Evolutionary conservation across 2,329 filamentous ascomycete genomes (phyloP).

Genomic region (Hysterium pulicare): DNA sequence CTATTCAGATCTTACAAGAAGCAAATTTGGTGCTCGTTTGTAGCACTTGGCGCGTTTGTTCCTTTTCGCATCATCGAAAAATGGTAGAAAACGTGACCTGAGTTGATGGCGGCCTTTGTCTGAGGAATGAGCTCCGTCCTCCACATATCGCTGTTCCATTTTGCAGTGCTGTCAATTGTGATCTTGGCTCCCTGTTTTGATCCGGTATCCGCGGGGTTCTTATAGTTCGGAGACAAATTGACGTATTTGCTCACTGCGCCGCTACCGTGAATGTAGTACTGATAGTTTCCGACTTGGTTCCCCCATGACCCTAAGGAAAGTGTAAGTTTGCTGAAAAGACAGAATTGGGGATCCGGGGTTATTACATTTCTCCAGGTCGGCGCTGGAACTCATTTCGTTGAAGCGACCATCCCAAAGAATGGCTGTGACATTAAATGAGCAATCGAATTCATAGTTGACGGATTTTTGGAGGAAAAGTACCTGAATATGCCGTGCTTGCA

Average conservation of each 20-base stretch:
- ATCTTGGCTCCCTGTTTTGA: conserved; percentile 66
- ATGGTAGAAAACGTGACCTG: conserved; percentile 69
- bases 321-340: conserved; percentile 8
- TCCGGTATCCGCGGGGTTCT: conserved; percentile 62
- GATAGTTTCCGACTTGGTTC: conserved; percentile 67
- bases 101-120: conserved; percentile 61
- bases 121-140: conserved; percentile 72
- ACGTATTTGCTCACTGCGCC: conserved; percentile 57
- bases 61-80: conserved; percentile 62
- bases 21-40: conserved; percentile 64
- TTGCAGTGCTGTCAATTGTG: conserved; percentile 61
- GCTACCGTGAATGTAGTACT: conserved; percentile 72
- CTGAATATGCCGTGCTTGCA: conserved; percentile 30
- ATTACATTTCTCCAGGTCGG: conserved; percentile 54
- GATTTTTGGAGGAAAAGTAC: too few relatives aligned
- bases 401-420: conserved; percentile 65
- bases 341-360: not conserved
- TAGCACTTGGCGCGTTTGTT: conserved; percentile 58
- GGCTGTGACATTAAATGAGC: too few relatives aligned
- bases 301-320: conserved; percentile 55
- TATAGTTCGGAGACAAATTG: conserved; percentile 57
- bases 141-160: conserved; percentile 74
- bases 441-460: too few relatives aligned
- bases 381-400: conserved; percentile 54
- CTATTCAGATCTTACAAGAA: conserved; percentile 42